Conservation (phyloP, 176 grass and related monocot species). For the Areca catechu region DNA sequence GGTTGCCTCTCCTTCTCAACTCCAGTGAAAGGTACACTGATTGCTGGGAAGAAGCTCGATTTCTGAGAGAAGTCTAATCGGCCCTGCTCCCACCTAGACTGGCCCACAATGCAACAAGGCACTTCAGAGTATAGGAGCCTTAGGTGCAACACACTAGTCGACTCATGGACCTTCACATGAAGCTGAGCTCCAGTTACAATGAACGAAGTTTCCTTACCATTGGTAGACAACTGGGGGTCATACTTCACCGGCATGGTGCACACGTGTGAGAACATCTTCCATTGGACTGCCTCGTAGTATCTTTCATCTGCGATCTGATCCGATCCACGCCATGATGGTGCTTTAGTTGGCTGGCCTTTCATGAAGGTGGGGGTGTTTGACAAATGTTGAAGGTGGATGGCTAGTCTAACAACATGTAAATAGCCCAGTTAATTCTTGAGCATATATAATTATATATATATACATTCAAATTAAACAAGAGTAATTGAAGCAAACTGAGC, state of each 20-base stretch:
- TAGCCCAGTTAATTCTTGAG: neutral
- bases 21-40: constrained; percentile 21
- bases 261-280: constrained; percentile 66
- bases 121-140: constrained; percentile 62
- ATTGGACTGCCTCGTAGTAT: constrained; percentile 63
- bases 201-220: constrained; percentile 15
- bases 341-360: neutral
- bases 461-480: too few relatives aligned
- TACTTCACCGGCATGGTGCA: constrained; percentile 79
- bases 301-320: constrained; percentile 49
- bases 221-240: constrained; percentile 30
- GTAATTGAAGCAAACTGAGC: neutral
- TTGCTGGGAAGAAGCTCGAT: constrained; percentile 42
- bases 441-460: neutral
- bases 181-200: constrained; percentile 72
- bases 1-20: constrained; percentile 19
- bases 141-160: constrained; percentile 48
- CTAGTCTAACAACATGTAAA: constrained; percentile 19
- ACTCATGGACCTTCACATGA: constrained; percentile 31
- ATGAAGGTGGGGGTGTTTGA: constrained; percentile 49
- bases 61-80: constrained; percentile 30
- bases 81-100: constrained; percentile 54
- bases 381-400: constrained; percentile 79
- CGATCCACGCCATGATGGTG: constrained; percentile 49
- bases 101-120: constrained; percentile 32